Percentiles rank a stretch among this genome's conserved stretches.
These are phyloP conservation scores for Phlegmacium glaucopus DNA, from an alignment of 768 basidiomycete genomes.

Conservation along the genomic window DNA sequence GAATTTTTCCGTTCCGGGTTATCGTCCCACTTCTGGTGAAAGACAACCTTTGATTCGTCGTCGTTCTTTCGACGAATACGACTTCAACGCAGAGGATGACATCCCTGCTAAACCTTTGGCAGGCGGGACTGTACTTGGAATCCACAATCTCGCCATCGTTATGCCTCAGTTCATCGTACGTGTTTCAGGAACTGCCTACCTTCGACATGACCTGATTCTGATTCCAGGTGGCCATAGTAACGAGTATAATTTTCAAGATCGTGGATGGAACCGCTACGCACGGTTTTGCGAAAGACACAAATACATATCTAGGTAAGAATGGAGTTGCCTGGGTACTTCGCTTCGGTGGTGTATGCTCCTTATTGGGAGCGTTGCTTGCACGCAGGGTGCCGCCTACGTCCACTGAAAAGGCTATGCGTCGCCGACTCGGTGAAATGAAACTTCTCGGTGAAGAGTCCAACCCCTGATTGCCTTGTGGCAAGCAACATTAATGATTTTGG, in stretches of 20 bases:
- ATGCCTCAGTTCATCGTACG: slow-evolving; percentile 91
- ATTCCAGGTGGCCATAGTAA: slow-evolving; percentile 77
- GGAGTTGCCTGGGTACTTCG: slow-evolving; percentile 94
- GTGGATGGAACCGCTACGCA: slow-evolving; percentile 59
- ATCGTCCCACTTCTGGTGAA: slow-evolving; percentile 35
- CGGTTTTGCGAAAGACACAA: slow-evolving; percentile 40
- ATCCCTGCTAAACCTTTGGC: slow-evolving; percentile 49
- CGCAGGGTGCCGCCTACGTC: slow-evolving; percentile 85
- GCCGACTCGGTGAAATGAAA: slow-evolving; percentile 77
- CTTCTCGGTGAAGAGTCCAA: slow-evolving; percentile 60
- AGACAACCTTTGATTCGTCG: slow-evolving; percentile 59
- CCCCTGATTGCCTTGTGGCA: too few species aligned
- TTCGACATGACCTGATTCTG: slow-evolving; percentile 11
- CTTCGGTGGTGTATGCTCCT: slow-evolving; percentile 85
- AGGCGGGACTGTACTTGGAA: slow-evolving; percentile 90
- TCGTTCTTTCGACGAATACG: slow-evolving; percentile 52
- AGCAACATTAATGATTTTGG: slow-evolving; percentile 1
- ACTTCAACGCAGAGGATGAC: slow-evolving; percentile 36
- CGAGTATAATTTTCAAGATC: slow-evolving; percentile 80
- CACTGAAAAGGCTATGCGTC: slow-evolving; percentile 87
- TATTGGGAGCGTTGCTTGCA: slow-evolving; percentile 78
- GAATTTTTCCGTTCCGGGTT: slow-evolving; percentile 47
- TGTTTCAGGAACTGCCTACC: slow-evolving; percentile 10
- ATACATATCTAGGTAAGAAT: slow-evolving; percentile 74
- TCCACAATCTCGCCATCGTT: slow-evolving; percentile 94